Base-by-base conservation (phyloP, 768 basidiomycete species). In the Brasilioporus rufonigricans region DNA sequence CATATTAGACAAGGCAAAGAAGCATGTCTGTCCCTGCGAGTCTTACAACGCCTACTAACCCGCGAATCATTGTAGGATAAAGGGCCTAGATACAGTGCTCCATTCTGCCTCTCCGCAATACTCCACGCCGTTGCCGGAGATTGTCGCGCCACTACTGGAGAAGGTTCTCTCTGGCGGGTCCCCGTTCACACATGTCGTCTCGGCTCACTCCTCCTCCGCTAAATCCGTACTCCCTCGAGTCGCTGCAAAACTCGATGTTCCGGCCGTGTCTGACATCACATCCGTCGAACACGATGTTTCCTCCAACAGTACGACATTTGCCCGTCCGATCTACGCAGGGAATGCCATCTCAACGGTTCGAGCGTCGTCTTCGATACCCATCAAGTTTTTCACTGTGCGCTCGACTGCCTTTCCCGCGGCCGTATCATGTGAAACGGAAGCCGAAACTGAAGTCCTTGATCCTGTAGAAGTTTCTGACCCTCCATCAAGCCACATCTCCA, bases 311-410 rank as follows among this genome's bases (percentile, higher is more conserved):
- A 93, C 92, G 36, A 91, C 85, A 1, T 98, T 95, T 70, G 86
- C 89, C 5, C 89, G 96, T 24, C 93, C 93, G 26, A 97, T 98
- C 64, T 98, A 99, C 64, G 97, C 97, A 23, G 97, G 97, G 46
- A 98, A 98, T 66, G 97, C 97, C 43, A 93, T 98, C 52, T 82
- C 94, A 24, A 96, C 94, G 40, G 87, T 99, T 61, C 85, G 86
- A 55, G 90, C 89, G 0, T 76, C 85, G 0, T 81, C 83, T n/a
- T 80, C 81, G 48, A 80, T 97, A 64, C 80, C 82, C 29, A 73
- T 94, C 75, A 98, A 98, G 71, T 85, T 99, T 71, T 93, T 98
- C 74, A 97, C 96, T 38, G 91, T 98, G 23, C 85, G 97, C 59
- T 84, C 87, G 16, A 96, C 94, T 2, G 91, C 93, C 11, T 98